Evolutionary conservation across 2,329 filamentous ascomycete genomes (phyloP).

Genomic region (Xylaria sp.): DNA sequence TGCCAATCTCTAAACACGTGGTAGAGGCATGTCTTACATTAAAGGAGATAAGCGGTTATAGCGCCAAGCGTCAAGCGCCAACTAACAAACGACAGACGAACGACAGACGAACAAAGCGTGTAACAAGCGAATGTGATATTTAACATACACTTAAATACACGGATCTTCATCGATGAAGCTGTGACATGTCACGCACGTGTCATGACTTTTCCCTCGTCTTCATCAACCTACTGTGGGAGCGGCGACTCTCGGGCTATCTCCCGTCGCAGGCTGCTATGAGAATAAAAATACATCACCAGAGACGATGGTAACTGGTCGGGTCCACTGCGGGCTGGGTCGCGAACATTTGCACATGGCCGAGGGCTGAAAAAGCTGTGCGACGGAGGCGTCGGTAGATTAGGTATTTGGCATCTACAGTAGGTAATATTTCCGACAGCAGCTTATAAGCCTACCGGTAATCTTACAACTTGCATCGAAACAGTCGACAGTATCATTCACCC

Average conservation of each 20-base stretch:
- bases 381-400: slow-evolving; percentile 8
- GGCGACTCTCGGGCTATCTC: background rate
- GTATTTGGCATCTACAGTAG: slow-evolving; percentile 1
- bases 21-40: slow-evolving; percentile 8
- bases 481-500: background rate
- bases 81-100: background rate
- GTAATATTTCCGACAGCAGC: background rate
- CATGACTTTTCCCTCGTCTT: background rate
- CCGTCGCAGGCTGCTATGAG: background rate
- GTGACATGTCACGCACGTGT: background rate
- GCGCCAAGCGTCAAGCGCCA: background rate
- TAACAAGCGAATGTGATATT: background rate
- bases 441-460: background rate
- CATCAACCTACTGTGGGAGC: background rate
- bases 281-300: background rate
- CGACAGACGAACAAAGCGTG: background rate
- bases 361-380: slow-evolving; percentile 5
- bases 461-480: background rate
- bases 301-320: slow-evolving; percentile 4
- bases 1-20: background rate
- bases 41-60: background rate
- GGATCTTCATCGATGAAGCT: background rate
- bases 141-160: too few species aligned
- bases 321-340: slow-evolving; percentile 28
- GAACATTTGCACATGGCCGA: background rate